Percentiles rank a stretch among this genome's conserved stretches.
Evolutionary conservation across 768 basidiomycete species (phyloP).

Genomic region (Suillus subalutaceus): DNA sequence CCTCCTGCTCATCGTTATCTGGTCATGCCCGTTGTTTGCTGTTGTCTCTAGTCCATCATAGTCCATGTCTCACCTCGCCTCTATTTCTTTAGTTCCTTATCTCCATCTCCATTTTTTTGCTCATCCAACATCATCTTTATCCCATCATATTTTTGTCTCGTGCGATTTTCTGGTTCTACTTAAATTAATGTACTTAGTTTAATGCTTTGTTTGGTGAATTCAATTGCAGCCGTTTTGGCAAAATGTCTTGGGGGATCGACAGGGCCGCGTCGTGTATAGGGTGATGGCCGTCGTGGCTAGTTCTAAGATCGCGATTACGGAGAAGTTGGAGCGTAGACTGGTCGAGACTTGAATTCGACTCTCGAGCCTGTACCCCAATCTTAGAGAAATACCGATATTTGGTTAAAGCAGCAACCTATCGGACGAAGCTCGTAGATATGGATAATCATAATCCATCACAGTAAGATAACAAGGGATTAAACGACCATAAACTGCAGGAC

Average conservation of each 20-base stretch:
- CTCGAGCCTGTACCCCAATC: neutral
- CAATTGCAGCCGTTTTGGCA: neutral
- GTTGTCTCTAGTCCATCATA: neutral
- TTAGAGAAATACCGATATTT: neutral
- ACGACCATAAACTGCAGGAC: neutral
- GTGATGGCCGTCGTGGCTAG: neutral
- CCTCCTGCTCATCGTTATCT: constrained; percentile 5
- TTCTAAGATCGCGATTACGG: constrained; percentile 3
- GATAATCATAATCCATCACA: neutral
- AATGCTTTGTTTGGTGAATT: constrained; percentile 18
- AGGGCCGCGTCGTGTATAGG: neutral
- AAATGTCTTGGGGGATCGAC: neutral
- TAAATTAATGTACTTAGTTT: constrained; percentile 32
- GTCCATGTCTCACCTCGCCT: neutral
- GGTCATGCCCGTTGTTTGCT: constrained; percentile 3
- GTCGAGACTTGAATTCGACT: neutral
- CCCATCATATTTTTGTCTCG: constrained; percentile 20
- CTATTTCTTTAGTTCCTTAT: neutral
- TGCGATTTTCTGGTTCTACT: constrained; percentile 9
- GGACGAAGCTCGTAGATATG: neutral
- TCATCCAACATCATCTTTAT: constrained; percentile 19
- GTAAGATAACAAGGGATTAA: neutral
- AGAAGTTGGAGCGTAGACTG: neutral
- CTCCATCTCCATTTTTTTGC: constrained; percentile 1
- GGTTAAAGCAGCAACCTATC: neutral